Percentiles rank a stretch among this genome's conserved stretches.
These are phyloP conservation scores for Melanomma pulvis-pyrius DNA, from an alignment of 495 filamentous ascomycete genomes.

Conservation along the genomic window DNA sequence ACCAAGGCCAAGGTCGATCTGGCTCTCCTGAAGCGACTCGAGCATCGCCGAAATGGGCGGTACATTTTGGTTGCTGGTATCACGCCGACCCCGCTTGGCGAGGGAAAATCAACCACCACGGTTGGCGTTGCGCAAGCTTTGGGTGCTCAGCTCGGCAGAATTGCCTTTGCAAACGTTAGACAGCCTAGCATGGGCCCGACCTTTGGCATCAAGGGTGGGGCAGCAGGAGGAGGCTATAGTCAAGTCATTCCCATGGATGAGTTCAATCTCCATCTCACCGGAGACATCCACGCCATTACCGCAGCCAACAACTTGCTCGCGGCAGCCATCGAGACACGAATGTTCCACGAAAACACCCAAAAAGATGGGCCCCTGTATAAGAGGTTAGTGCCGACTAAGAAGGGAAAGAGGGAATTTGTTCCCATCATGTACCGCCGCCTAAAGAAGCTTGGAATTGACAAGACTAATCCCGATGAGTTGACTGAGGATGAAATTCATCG, in stretches of 20 bases:
- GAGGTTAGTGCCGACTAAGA: conserved; percentile 85
- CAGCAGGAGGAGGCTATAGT: conserved; percentile 94
- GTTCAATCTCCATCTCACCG: conserved; percentile 96
- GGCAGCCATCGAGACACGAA: conserved; percentile 94
- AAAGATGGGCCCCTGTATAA: conserved; percentile 88
- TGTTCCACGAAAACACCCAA: conserved; percentile 95
- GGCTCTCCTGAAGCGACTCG: conserved; percentile 74
- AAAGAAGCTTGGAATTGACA: conserved; percentile 92
- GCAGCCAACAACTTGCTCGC: conserved; percentile 98
- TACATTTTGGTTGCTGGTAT: conserved; percentile 95
- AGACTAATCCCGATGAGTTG: conserved; percentile 87
- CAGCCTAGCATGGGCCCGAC: conserved; percentile 97
- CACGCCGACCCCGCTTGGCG: conserved; percentile 94
- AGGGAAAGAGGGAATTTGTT: conserved; percentile 82
- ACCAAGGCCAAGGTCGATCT: conserved; percentile 95
- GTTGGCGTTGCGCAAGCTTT: conserved; percentile 94
- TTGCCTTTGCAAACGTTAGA: conserved; percentile 93
- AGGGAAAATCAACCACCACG: conserved; percentile 99
- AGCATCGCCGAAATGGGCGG: conserved; percentile 82
- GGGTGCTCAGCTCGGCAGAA: conserved; percentile 79
- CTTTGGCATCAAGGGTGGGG: conserved; percentile 98
- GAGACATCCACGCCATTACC: conserved; percentile 96
- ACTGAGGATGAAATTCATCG: conserved; percentile 83
- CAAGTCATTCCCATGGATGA: conserved; percentile 99
- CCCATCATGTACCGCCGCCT: conserved; percentile 89